Evolutionary conservation across 2,329 filamentous ascomycete species (phyloP), one percentile per base, ranked within the genome.

Genomic region (Neonectria ditissima): DNA sequence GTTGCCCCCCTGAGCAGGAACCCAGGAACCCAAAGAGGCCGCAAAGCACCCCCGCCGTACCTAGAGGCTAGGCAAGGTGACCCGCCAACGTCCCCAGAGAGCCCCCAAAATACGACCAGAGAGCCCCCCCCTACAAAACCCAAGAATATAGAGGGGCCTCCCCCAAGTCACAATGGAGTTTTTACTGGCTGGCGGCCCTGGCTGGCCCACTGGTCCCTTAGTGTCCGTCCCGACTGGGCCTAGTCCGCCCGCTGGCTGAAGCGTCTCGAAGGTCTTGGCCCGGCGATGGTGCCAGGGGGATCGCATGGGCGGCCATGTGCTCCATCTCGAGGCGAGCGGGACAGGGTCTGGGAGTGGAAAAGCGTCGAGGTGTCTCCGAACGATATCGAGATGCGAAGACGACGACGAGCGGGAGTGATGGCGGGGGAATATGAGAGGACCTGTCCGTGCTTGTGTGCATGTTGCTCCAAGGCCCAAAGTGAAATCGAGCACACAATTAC

Each of bases 191-290:
- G 55, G 39, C 48, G 61, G 65, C 61, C 65, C 68, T 62, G 56
- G 28, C 41, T 50, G 62, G 48, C 63, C 69, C 69, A 56, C 59
- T 62, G 53, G 63, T 68, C 61, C 61, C 56, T 62, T 60, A 59
- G 54, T 58, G 32, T 44, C 41, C 34, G 60, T 55, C 68, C 69
- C 16, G 48, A 66, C 62, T 67, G 11, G 61, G 67, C 32, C 54
- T 72, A 73, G 53, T 63, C 51, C 59, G 66, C 63, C 60, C 63
- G 68, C 69, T 66, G 66, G 67, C 66, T 65, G 54, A 59, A 73
- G 68, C 54, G 67, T 70, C 59, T 65, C 50, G 53, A 62, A 55
- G 66, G 53, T 48, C 63, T 70, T 65, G 55, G 62, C 54, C 67
- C 55, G 56, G 55, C 68, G 62, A 66, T 68, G 55, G 65, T 53